Base-by-base conservation (phyloP, 2,329 filamentous ascomycete genomes). In the Chaetomium globosum region DNA sequence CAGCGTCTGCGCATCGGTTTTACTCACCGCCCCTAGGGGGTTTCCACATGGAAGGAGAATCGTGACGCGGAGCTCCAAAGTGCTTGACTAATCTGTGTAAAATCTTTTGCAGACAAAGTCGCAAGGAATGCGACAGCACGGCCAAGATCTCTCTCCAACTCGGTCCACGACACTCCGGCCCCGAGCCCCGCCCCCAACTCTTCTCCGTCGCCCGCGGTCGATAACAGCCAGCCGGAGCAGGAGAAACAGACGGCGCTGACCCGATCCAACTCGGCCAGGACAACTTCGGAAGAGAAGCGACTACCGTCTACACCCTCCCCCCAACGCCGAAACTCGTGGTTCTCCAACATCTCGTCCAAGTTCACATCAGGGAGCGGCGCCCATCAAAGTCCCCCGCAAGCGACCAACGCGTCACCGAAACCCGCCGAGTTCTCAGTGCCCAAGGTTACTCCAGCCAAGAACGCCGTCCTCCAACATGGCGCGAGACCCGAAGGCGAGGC, bases 341-440 rank as follows among this genome's bases (percentile, higher is more conserved):
- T 98, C 73, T 92, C 91, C 64, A 97, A 88, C 74, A 87, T 98
- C 70, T 96, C 92, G 69, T 94, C 92, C 70, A 97, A 96, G 75
- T 97, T 98, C 79, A 93, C 91, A 2, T 87, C 91, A 2, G 86
- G 87, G 31, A 72, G 65, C 60, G 71, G 59, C 23, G 60, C 65
- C 43, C 69, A 65, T 9, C 72, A 76, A 60, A 77, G 71, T 59
- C 77, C 68, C 43, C 76, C 71, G 54, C 77, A 74, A 67, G 74
- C 75, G 5, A 76, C 72, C 59, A 75, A 69, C 58, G 72, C 74
- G 9, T 73, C 74, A 26, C 75, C 75, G 31, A 77, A 78, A 53
- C 75, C 78, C 33, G 76, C 78, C 68, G 80, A 85, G 57, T 74
- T 79, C 61, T 79, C 77, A 54, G 77, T 81, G 23, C 83, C 83